phyloP scores from a whole-genome alignment of 495 filamentous ascomycete genomes.

The Podospora sp. region DNA sequence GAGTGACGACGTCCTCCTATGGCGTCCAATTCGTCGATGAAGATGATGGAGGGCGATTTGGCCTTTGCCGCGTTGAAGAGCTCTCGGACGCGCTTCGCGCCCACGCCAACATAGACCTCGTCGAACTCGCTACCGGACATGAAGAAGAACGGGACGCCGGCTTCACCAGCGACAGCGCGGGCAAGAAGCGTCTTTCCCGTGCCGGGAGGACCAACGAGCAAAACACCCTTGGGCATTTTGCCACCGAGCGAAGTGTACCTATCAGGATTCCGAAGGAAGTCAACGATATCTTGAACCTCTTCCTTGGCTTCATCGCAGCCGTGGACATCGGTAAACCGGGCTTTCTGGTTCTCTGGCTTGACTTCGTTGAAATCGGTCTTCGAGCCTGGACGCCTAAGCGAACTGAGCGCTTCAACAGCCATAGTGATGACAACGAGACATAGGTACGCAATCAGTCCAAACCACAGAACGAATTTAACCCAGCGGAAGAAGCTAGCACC shows the following conservation, averaged over 20 bases:
- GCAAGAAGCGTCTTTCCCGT: constrained; percentile 98
- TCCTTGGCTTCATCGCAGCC: constrained; percentile 98
- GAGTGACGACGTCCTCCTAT: constrained; percentile 94
- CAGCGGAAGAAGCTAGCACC: constrained; percentile 81
- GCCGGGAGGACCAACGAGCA: constrained; percentile 93
- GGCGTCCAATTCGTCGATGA: constrained; percentile 97
- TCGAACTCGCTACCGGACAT: constrained; percentile 99
- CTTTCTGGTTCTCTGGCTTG: constrained; percentile 85
- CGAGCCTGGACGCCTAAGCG: constrained; percentile 75
- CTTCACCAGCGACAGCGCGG: constrained; percentile 93
- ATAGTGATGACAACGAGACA: constrained; percentile 74
- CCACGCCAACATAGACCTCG: constrained; percentile 96
- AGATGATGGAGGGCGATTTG: constrained; percentile 94
- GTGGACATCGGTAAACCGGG: constrained; percentile 91
- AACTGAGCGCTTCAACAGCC: constrained; percentile 73
- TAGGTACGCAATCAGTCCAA: constrained; percentile 74
- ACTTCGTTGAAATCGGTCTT: constrained; percentile 72
- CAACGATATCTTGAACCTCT: constrained; percentile 93
- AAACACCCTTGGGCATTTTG: constrained; percentile 93
- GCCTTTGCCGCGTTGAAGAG: constrained; percentile 85
- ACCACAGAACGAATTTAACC: constrained; percentile 82
- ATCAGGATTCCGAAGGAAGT: constrained; percentile 90
- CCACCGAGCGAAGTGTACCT: constrained; percentile 90
- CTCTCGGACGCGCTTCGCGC: constrained; percentile 95
- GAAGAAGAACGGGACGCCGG: constrained; percentile 98